These are phyloP conservation scores for Capsicum rhomboideum DNA, from an alignment of 257 asterid genomes.

Conservation along the genomic window DNA sequence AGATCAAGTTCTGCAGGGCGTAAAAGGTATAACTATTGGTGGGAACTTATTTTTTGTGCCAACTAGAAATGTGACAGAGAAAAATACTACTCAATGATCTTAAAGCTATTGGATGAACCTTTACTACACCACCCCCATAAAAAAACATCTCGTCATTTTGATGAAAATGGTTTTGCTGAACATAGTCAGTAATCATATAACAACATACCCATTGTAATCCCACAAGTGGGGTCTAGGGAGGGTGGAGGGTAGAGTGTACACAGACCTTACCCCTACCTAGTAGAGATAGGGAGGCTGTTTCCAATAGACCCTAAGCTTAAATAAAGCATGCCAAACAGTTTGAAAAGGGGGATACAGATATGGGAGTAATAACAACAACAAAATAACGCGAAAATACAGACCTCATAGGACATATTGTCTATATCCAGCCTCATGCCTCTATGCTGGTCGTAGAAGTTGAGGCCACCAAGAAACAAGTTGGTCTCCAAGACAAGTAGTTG, in stretches of 20 bases:
- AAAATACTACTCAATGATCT: background rate
- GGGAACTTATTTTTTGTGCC: background rate
- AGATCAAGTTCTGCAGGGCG: background rate
- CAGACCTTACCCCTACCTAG: too few species aligned
- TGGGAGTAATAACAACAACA: too few species aligned
- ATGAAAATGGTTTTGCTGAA: background rate
- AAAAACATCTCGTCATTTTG: background rate
- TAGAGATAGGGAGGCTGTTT: too few species aligned
- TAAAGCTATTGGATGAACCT: background rate
- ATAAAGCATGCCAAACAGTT: too few species aligned
- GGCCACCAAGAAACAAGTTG: conserved; percentile 51
- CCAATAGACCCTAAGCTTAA: too few species aligned
- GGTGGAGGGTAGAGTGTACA: too few species aligned
- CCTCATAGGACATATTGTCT: conserved; percentile 96
- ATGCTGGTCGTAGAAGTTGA: conserved; percentile 69
- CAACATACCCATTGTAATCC: too few species aligned
- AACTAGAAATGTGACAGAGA: background rate
- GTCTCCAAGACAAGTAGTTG: conserved; percentile 62
- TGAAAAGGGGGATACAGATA: too few species aligned
- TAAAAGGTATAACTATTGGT: background rate
- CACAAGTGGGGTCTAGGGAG: too few species aligned
- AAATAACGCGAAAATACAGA: conserved; percentile 3
- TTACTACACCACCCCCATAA: background rate
- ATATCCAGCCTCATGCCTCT: conserved; percentile 86
- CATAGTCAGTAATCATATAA: background rate